Base-by-base conservation (phyloP, 2,329 filamentous ascomycete genomes). In the Aspergillus versicolor region DNA sequence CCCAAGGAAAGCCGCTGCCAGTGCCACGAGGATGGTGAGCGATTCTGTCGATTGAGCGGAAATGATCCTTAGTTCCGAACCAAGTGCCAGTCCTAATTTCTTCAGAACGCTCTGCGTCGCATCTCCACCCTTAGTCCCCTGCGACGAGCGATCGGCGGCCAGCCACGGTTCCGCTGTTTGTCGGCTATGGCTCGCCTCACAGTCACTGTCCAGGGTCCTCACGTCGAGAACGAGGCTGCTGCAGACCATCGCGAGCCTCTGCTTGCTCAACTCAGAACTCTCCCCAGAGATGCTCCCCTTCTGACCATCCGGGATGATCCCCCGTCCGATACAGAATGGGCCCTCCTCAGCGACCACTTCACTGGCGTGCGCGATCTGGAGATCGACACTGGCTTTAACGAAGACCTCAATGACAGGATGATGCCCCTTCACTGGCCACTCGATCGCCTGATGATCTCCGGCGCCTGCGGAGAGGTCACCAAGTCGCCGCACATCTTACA, bases 371-470 rank as follows among this genome's bases (percentile, higher is more conserved):
- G 59, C 12, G 53, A 65, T 15, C 56, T 69, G 6, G 55, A 64
- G 32, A 38, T 67, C 5, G 34, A 61, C 3, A 60, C 50, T 5
- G 68, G 66, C 1, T 67, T 47, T 27, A 54, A 67, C 13, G 67
- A 69, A 52, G 40, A 63, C 0, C 50, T 68, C 6, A 68, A 65
- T 21, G 67, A 70, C 13, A 54, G 46, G 15, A 51, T 61, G 3
- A 58, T 70, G 12, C 67, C 67, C 15, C 21, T 57, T 13, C 67
- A 70, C 38, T 69, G 68, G 67, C 64, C 62, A 1, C 37, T 68
- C 9, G 55, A 64, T 21, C 58, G 61, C 17, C 56, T 67, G 19
- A 3, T 53, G 11, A 11, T 69, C 3, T 49, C 40, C 17, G 49
- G 41, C 5, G 61, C 63, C 3, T 59, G 57, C n/a, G 61, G 54